Evolutionary conservation across 345 rosid species (phyloP), one percentile per base, ranked within the genome.

Genomic region (Populus tremula): DNA sequence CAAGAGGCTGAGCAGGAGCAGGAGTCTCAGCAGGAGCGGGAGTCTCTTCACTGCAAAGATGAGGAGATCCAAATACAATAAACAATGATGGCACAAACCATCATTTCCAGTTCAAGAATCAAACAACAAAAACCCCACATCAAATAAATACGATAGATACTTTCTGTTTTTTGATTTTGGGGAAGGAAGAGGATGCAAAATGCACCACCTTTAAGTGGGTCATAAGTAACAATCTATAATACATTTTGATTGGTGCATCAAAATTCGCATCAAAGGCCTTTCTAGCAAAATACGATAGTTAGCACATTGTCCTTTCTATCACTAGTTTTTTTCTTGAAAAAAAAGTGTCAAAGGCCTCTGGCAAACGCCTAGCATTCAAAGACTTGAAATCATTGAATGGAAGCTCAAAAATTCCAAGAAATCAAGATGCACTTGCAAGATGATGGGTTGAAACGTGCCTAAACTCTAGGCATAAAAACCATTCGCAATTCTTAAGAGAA

Each of bases 1-100:
- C 84, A 5, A 65, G 41, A 29, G 41, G 69, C 53, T 23, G 69
- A 23, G 77, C 73, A 1, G 71, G 54, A 3, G 78, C 27, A 1
- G 25, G 25, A 25, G 25, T 17, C 27, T 74, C 81, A 2, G 35
- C 84, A 5, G 77, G 45, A 41, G 33, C 49, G 27, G 63, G 29
- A 53, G 43, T 68, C 10, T 81, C 84, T 35, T 81, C 84, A 43
- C 84, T 81, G 78, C 70, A 18, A 23, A 67, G 20, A 23, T 43
- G n/a, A 36, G 70, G 43, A 33, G 11, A 59, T 23, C 11, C 12
- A 23, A 25, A 59, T n/a, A 23, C 64, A 59, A n/a, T 9, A 59
- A 9, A 9, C 10, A 59, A 59, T n/a, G 23, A n/a, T 9, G 11
- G 25, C 1, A 10, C 61, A 54, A 8, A 54, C 25, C n/a, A 21